Evolutionary conservation across 2,329 filamentous ascomycete genomes (phyloP), one percentile per base, ranked within the genome.

Genomic region (Penicillium sp.): DNA sequence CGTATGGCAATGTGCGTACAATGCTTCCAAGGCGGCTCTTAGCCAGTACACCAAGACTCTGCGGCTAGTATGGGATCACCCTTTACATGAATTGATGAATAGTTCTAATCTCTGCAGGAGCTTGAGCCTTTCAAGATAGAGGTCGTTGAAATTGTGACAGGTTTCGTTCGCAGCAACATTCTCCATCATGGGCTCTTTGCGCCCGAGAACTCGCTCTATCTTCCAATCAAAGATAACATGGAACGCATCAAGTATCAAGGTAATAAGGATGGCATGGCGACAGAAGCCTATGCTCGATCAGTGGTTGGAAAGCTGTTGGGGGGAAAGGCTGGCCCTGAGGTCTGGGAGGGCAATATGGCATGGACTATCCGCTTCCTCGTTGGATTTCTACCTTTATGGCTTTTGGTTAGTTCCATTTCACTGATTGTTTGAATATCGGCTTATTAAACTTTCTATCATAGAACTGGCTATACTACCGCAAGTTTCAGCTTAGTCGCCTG

Each of bases 191-290:
- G 46, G 2, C 29, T 49, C 13, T 21, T 26, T 30, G 46, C 46
- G 2, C 46, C 37, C 13, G 37, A 49, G 18, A 8, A 42, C 5
- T 49, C 37, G n/a, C 4, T 49, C 6, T 49, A 49, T 21, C 46
- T 49, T 15, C 37, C 46, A 20, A 37, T 49, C 21, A 42, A 42
- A 29, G 15, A 18, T 18, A 49, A 26, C 1, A 27, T 60, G 15
- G 57, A 60, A 26, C 17, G 50, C 13, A 49, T 55, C 45, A 60
- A 60, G 41, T 51, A 55, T 15, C 30, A 36, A 12, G 57, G 57
- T 8, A 60, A 60, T 37, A 20, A 12, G 17, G 54, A 60, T 9
- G 56, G 56, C n/a, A 59, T 55, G 56, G 20, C 46, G 24, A 7
- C 56, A 10, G n/a, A 49, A 2, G 51, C 18, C 3, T 59, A 57